Base-by-base conservation (phyloP, 805 yeast species). In the Metschnikowia gelsemii region DNA sequence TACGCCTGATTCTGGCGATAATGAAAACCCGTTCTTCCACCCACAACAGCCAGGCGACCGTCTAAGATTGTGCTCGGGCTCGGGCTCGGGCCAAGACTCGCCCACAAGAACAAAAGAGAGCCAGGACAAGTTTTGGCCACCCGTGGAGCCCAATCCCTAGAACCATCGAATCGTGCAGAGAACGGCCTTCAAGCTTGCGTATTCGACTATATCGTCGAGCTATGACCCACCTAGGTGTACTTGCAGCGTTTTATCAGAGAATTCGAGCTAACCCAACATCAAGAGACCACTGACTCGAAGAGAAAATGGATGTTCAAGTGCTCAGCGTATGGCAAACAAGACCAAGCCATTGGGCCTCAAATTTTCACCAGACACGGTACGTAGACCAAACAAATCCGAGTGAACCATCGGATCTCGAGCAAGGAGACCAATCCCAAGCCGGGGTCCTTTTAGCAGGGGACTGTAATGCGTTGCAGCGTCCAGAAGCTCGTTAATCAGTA, bases 291-390 rank as follows among this genome's bases (percentile, higher is more conserved):
- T 40, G 99, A 91, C 62, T 93, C 97, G 1, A 75, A 85, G 35
- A 84, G 82, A 60, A 84, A 91, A 64, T 85, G 85, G 55, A 79
- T 84, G 35, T 93, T 82, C 70, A 81, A 85, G 59, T 91, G 99
- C 63, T 81, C 80, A 52, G 81, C 84, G 32, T 91, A 99, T 66
- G 93, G 84, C 42, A 83, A 78, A 52, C 81, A 76, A 51, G 73
- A 80, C 45, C 77, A 79, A 21, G 61, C 67, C 34, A 66, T 59
- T 23, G 79, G 68, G 2, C 79, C 80, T 35, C 82, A 90, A 69
- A 88, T 96, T 1, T 91, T 93, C 58, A 85, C 96, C 41, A 78
- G 99, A 48, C 84, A 89, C 59, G 99, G 93, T 65, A 97, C 99
- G 1, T 74, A 93, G 48, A 87, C 96, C 13, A 80, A 97, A 61